A percentile compares a stretch with the other conserved stretches of the same genome.
These are phyloP conservation scores for Saccharomyces hybrid DNA, from an alignment of 1,139 yeast genomes.

Conservation along the genomic window DNA sequence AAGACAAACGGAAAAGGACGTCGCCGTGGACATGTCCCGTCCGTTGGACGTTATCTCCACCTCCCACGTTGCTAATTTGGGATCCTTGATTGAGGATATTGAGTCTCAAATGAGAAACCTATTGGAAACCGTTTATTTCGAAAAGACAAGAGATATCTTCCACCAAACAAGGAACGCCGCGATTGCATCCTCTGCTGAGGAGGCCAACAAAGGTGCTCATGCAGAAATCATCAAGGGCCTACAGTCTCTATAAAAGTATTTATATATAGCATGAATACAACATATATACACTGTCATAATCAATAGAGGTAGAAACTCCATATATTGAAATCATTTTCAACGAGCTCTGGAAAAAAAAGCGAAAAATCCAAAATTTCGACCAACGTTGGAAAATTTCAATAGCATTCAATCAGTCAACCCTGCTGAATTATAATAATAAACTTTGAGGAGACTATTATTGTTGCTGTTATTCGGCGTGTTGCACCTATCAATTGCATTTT, in stretches of 20 bases:
- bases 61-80: conserved; percentile 77
- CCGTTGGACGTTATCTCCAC: conserved; percentile 2
- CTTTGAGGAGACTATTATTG: no score
- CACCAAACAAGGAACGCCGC: conserved; percentile 22
- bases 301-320: background rate
- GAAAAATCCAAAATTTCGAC: background rate
- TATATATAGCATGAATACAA: background rate
- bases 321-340: background rate
- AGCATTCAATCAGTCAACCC: background rate
- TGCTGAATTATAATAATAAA: background rate
- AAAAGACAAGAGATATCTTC: conserved; percentile 77
- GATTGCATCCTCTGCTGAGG: conserved; percentile 11
- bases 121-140: conserved; percentile 90
- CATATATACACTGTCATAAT: background rate
- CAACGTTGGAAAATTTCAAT: background rate
- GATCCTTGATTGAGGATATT: conserved; percentile 77
- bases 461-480: background rate
- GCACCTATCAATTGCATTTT: background rate
- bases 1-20: conserved; percentile 55
- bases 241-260: conserved; percentile 19
- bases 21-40: conserved; percentile 18
- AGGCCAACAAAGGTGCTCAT: conserved; percentile 21
- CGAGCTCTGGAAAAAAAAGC: background rate
- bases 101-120: conserved; percentile 82
- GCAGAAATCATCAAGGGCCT: conserved; percentile 29